Conservation (phyloP, 2,329 filamentous ascomycete genomes). For the Calonectria leucothoes region DNA sequence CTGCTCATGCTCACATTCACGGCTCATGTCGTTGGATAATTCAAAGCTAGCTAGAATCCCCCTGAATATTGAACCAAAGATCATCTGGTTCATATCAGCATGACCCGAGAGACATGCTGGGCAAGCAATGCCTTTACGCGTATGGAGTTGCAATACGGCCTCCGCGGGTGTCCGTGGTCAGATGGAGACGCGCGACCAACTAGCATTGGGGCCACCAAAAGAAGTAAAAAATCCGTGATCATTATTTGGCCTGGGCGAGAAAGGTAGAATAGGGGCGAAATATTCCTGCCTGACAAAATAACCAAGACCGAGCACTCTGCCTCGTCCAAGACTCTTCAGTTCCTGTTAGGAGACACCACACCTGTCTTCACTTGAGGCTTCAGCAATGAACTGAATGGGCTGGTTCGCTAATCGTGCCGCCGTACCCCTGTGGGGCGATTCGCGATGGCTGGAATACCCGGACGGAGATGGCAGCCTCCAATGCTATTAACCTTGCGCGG, state of each 20-base stretch:
- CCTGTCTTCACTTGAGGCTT: background rate
- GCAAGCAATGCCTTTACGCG: background rate
- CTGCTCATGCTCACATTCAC: constrained; percentile 34
- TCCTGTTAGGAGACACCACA: too few species aligned
- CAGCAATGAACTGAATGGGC: background rate
- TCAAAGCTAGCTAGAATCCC: background rate
- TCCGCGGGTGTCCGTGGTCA: constrained; percentile 1
- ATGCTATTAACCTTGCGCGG: background rate
- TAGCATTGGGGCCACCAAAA: background rate
- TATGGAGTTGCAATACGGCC: background rate
- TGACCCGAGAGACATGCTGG: background rate
- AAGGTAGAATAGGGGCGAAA: background rate
- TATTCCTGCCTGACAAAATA: background rate
- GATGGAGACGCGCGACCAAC: background rate
- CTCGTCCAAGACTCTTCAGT: background rate
- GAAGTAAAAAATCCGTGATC: background rate
- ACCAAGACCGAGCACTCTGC: background rate
- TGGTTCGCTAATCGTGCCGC: constrained; percentile 25
- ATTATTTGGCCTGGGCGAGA: too few species aligned
- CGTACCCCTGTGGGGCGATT: constrained; percentile 19
- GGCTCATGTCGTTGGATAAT: constrained; percentile 25
- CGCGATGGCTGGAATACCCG: constrained; percentile 7
- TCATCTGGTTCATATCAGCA: background rate
- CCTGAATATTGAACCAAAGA: background rate
- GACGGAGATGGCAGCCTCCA: background rate